Evolutionary conservation across 2,329 filamentous ascomycete genomes (phyloP).

Genomic region (Sporothrix inflata): DNA sequence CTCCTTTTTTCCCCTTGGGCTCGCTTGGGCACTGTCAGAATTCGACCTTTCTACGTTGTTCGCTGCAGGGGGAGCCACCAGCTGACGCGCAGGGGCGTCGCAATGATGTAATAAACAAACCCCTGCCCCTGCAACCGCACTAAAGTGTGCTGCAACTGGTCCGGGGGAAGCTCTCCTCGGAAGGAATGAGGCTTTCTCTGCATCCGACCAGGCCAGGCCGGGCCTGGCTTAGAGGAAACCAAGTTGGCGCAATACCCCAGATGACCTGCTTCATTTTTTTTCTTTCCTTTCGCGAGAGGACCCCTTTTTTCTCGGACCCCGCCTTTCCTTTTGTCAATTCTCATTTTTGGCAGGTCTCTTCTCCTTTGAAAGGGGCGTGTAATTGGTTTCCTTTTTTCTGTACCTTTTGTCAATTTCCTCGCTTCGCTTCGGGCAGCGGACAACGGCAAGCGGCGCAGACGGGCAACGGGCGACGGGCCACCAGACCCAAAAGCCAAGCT

Average conservation of each 20-base stretch:
- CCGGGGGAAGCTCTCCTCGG: background rate
- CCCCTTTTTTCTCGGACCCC: background rate
- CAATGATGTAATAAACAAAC: background rate
- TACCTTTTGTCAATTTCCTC: background rate
- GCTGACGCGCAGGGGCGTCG: background rate
- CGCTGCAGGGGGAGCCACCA: background rate
- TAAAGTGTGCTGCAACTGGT: background rate
- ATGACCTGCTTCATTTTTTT: background rate
- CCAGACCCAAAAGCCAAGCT: background rate
- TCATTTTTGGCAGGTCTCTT: background rate
- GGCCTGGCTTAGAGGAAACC: background rate
- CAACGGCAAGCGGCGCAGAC: no score
- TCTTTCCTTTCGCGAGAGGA: background rate
- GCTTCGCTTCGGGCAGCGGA: background rate
- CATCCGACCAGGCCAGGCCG: background rate
- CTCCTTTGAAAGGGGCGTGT: background rate
- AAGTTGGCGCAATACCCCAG: slow-evolving; percentile 1
- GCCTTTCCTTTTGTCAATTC: background rate
- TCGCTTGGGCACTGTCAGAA: background rate
- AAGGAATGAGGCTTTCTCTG: background rate
- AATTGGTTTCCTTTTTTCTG: background rate
- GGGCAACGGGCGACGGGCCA: background rate
- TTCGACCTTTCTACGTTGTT: background rate
- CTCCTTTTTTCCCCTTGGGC: background rate
- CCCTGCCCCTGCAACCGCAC: background rate